Evolutionary conservation across 176 grass and related monocot genomes (phyloP), one percentile per base, ranked within the genome.

Genomic region (Chloris gayana): DNA sequence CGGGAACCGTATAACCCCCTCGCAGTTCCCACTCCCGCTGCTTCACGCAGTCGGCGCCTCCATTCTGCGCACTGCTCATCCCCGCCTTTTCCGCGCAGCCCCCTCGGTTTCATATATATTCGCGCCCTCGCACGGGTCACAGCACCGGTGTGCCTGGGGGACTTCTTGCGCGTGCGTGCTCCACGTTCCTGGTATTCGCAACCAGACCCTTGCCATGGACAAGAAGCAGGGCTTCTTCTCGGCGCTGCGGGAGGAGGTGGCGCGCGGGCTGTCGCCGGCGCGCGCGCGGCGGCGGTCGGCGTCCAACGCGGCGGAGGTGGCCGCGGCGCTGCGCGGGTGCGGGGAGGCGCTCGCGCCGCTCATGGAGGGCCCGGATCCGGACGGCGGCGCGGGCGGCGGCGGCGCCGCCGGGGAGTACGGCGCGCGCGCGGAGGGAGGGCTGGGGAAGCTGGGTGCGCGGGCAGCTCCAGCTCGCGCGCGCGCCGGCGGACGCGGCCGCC

Each of bases 141-240:
- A 42, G 69, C 22, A 33, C 49, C 41, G 34, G 17, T 27, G 17
- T 27, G 35, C 61, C 79, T 60, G 63, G 53, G 30, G 39, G 59
- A 4, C 25, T 72, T 63, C 60, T 60, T 80, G 61, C 26, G n/a
- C 9, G 5, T 31, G 64, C 9, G 74, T 10, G 57, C 82, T 33
- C 12, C n/a, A 1, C 34, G 25, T 39, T 73, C 31, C 56, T 9
- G 6, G 0, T 19, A 81, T 76, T 91, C 37, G 9, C 89, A 22
- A 66, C 7, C 45, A 80, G 72, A 49, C 69, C 81, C 72, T 18
- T 70, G 29, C 42, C 82, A 95, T 95, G 93, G 93, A 92, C 78
- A 95, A 74, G 80, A 95, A 88, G 89, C 89, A 92, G 81, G 89
- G 89, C 77, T 92, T 92, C 87, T 94, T 94, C 73, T 88, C 92